A percentile compares a stretch with the other conserved stretches of the same genome.
Evolutionary conservation across 331 rosid genomes (phyloP).

Genomic region (Spiraea crenata): DNA sequence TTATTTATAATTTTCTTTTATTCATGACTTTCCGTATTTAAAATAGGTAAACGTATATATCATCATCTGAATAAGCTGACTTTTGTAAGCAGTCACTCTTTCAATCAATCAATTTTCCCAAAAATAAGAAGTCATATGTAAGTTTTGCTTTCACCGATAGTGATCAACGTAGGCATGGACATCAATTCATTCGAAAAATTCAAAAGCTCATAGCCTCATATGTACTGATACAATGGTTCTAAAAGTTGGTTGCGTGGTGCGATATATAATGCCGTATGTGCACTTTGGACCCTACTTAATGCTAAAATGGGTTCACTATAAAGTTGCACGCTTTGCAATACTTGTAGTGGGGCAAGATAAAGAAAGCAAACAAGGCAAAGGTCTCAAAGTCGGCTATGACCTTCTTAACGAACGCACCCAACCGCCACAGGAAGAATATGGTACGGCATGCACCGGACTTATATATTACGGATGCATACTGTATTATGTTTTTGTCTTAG

Average conservation of each 20-base stretch:
- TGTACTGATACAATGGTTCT: not conserved
- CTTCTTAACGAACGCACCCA: constrained; percentile 25
- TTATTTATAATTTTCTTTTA: no score
- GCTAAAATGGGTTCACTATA: constrained; percentile 12
- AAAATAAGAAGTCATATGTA: no score
- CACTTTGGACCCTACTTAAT: not conserved
- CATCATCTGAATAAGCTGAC: not conserved
- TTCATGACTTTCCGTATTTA: no score
- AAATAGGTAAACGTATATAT: no score
- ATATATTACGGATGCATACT: no score
- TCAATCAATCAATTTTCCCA: no score
- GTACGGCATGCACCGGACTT: no score
- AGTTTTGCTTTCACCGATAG: not conserved
- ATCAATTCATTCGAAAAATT: not conserved
- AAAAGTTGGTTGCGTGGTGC: not conserved
- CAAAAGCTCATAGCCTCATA: not conserved
- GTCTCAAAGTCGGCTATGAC: not conserved
- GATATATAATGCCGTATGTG: not conserved
- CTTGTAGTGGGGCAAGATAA: constrained; percentile 30
- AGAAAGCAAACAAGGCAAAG: not conserved
- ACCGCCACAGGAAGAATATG: constrained; percentile 15
- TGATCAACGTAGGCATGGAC: not conserved
- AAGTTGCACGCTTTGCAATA: constrained; percentile 47
- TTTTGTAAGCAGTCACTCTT: no score
- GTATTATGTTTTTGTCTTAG: no score